Evolutionary conservation across 1,139 yeast species (phyloP).

Genomic region (Kazachstania sp.): DNA sequence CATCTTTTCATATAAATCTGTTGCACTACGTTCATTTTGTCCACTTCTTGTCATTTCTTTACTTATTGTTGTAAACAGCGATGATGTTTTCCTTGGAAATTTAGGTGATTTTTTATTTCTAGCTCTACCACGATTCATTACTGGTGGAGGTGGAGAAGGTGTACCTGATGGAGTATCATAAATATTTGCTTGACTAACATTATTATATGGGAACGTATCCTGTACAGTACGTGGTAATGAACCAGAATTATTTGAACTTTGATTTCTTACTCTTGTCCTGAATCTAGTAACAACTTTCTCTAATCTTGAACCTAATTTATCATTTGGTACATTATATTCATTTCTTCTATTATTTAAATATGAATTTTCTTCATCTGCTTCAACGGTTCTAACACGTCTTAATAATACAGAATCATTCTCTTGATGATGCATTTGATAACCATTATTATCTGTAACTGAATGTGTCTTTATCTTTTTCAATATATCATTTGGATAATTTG

Average conservation of each 20-base stretch:
- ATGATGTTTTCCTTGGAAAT: no score
- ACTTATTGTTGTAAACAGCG: slow-evolving; percentile 6
- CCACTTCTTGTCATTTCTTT: slow-evolving; percentile 21
- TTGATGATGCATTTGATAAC: neutral
- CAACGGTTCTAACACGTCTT: slow-evolving; percentile 13
- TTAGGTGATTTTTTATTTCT: neutral
- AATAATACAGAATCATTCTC: neutral
- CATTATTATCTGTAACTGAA: neutral
- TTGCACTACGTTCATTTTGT: slow-evolving; percentile 21
- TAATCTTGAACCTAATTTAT: slow-evolving; percentile 31
- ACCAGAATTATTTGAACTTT: neutral
- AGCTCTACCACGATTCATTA: neutral
- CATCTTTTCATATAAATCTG: slow-evolving; percentile 12
- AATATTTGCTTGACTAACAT: neutral
- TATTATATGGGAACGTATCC: slow-evolving; percentile 19
- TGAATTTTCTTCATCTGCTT: slow-evolving; percentile 23
- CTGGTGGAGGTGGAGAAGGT: neutral
- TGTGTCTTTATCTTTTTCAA: neutral
- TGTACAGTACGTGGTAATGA: slow-evolving; percentile 20
- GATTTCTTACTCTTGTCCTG: neutral
- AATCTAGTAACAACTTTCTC: slow-evolving; percentile 27
- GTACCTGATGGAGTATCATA: neutral
- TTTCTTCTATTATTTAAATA: slow-evolving; percentile 13
- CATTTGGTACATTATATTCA: slow-evolving; percentile 31
- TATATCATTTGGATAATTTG: slow-evolving; percentile 9